These are phyloP conservation scores for Cordia subcordata DNA, from an alignment of 257 asterid species.

Conservation along the genomic window DNA sequence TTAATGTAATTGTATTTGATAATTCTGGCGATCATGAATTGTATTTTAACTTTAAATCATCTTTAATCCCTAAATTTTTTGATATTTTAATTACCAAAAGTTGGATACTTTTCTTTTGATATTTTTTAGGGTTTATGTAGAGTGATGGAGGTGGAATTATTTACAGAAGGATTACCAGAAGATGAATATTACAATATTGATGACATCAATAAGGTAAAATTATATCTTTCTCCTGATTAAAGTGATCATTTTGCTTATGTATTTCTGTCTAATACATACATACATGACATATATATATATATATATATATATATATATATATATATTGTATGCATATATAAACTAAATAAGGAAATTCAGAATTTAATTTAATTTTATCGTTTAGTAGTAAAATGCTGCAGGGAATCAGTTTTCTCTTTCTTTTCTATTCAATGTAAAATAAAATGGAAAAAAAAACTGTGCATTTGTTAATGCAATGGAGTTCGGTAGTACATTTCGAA, in stretches of 20 bases:
- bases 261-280: too few species aligned
- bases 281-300: too few species aligned
- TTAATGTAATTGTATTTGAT: too few species aligned
- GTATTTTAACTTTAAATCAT: background rate
- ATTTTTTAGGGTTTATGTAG: slow-evolving; percentile 27
- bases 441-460: background rate
- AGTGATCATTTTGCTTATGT: too few species aligned
- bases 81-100: background rate
- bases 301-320: too few species aligned
- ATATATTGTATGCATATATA: too few species aligned
- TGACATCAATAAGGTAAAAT: slow-evolving; percentile 54
- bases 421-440: too few species aligned
- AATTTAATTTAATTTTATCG: slow-evolving; percentile 1
- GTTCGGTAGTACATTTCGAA: background rate
- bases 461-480: background rate
- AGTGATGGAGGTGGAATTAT: slow-evolving; percentile 77
- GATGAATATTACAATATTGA: slow-evolving; percentile 52
- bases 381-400: too few species aligned
- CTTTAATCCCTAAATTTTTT: background rate
- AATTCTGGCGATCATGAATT: background rate
- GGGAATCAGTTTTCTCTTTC: too few species aligned
- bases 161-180: slow-evolving; percentile 51
- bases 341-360: background rate
- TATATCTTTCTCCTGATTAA: too few species aligned
- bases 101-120: too few species aligned